Conservation (phyloP, 2,329 filamentous ascomycete genomes). For the Calonectria honghensis region DNA sequence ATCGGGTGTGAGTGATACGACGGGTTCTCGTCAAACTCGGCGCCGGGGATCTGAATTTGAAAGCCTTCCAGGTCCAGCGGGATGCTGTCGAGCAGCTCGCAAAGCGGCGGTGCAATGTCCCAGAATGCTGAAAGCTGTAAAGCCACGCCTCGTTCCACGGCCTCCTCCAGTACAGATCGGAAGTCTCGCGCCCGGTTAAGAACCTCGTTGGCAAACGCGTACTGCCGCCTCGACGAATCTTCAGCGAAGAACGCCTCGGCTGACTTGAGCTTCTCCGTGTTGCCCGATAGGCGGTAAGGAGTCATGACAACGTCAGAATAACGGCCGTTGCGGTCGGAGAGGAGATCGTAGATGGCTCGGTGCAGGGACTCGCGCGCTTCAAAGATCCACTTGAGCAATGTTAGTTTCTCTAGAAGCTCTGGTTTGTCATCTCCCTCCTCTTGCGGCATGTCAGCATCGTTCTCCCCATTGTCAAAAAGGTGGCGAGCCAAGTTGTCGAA, state of each 20-base stretch:
- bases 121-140: constrained; percentile 95
- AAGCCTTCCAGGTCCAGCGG: constrained; percentile 77
- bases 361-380: constrained; percentile 93
- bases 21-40: constrained; percentile 91
- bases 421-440: constrained; percentile 97
- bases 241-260: constrained; percentile 88
- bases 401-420: constrained; percentile 94
- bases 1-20: constrained; percentile 86
- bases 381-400: constrained; percentile 96
- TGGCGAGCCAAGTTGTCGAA: constrained; percentile 84
- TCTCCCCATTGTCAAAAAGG: constrained; percentile 78
- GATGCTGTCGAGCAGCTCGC: constrained; percentile 86
- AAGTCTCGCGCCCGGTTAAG: constrained; percentile 85
- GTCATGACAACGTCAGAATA: constrained; percentile 89
- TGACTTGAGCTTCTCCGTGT: constrained; percentile 85
- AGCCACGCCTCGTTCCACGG: constrained; percentile 91
- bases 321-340: constrained; percentile 88
- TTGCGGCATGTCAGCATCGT: constrained; percentile 88
- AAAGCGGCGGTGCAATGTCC: constrained; percentile 93
- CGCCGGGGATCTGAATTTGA: constrained; percentile 83
- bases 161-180: constrained; percentile 85
- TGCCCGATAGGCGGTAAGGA: constrained; percentile 85
- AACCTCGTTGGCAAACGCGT: constrained; percentile 82
- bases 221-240: constrained; percentile 83
- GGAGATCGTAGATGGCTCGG: constrained; percentile 88